Evolutionary conservation across 2,329 filamentous ascomycete genomes (phyloP).

Genomic region (Nemania diffusa): DNA sequence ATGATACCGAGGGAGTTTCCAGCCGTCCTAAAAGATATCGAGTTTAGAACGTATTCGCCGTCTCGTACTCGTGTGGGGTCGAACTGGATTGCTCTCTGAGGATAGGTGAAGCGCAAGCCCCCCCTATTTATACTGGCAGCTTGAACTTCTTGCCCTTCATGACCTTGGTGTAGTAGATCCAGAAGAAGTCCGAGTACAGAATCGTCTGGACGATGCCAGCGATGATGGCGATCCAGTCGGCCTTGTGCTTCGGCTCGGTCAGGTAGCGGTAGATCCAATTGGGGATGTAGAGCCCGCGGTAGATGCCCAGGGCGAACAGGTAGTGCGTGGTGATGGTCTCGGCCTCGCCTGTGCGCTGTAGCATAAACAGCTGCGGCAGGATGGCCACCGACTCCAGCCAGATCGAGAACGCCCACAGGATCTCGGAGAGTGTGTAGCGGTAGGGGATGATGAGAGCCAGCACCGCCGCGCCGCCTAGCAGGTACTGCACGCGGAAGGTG

Average conservation of each 20-base stretch:
- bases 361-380: conserved; percentile 96
- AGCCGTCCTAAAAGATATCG: background rate
- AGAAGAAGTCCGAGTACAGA: conserved; percentile 99
- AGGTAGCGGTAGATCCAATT: conserved; percentile 97
- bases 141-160: conserved; percentile 90
- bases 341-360: conserved; percentile 95
- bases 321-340: conserved; percentile 99
- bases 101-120: background rate
- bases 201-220: conserved; percentile 94
- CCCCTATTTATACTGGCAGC: conserved; percentile 72
- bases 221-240: conserved; percentile 86
- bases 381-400: conserved; percentile 98
- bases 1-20: conserved; percentile 3
- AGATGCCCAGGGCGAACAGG: conserved; percentile 89
- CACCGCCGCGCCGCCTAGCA: conserved; percentile 81
- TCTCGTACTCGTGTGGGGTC: background rate
- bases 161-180: conserved; percentile 98
- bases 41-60: background rate
- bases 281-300: conserved; percentile 95
- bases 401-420: conserved; percentile 97
- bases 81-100: background rate
- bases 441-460: conserved; percentile 87
- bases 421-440: conserved; percentile 83
- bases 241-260: conserved; percentile 74
- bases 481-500: conserved; percentile 96